These are phyloP conservation scores for Ambispora gerdemannii DNA, from an alignment of 192 early-diverging fungal species.

Conservation along the genomic window DNA sequence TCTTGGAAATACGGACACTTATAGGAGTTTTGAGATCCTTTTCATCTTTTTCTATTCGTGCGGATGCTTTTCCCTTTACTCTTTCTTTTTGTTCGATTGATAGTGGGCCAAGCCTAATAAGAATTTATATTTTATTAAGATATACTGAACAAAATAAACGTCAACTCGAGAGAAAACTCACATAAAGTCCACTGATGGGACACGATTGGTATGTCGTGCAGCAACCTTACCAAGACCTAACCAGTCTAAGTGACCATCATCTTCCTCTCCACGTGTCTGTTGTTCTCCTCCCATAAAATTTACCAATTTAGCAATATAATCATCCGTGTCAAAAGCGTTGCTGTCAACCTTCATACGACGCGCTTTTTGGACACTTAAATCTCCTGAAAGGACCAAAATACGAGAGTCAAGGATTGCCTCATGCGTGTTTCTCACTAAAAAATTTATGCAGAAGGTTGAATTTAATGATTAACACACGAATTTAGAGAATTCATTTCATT, in stretches of 20 bases:
- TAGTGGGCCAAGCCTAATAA: conserved; percentile 64
- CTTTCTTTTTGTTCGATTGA: conserved; percentile 58
- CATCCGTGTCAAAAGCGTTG: conserved; percentile 72
- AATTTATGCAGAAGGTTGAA: not conserved
- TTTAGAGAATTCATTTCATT: no score
- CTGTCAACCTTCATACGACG: conserved; percentile 73
- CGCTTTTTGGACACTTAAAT: conserved; percentile 72
- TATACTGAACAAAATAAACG: no score
- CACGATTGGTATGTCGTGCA: conserved; percentile 47
- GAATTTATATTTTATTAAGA: no score
- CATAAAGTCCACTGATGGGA: conserved; percentile 76
- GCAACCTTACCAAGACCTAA: conserved; percentile 53
- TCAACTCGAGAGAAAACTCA: no score
- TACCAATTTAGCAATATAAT: conserved; percentile 66
- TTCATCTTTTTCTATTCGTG: conserved; percentile 47
- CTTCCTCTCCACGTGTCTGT: conserved; percentile 56
- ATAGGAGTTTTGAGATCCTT: conserved; percentile 44
- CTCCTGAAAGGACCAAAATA: conserved; percentile 70
- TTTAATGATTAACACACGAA: no score
- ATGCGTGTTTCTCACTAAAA: conserved; percentile 67
- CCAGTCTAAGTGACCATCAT: conserved; percentile 55
- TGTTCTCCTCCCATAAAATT: no score
- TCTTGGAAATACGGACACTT: not conserved
- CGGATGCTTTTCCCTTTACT: conserved; percentile 28
- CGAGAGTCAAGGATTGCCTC: conserved; percentile 91